Evolutionary conservation across 1,139 yeast genomes (phyloP).

Genomic region (Debaryomyces psychrophilus): DNA sequence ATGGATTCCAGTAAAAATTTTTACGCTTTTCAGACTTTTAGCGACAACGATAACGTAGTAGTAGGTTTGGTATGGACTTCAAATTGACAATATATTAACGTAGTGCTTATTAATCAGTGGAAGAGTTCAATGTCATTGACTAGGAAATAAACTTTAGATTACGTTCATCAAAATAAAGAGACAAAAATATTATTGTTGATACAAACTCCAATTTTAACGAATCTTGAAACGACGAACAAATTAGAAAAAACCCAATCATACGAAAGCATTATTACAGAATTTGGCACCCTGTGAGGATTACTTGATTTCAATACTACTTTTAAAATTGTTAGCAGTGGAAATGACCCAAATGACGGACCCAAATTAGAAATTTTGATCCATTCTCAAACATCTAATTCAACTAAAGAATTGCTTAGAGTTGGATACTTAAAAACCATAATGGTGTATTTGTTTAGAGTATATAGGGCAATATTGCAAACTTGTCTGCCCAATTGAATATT

Average conservation of each 20-base stretch:
- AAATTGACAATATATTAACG: conserved; percentile 38
- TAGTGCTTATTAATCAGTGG: conserved; percentile 34
- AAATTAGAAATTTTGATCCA: conserved; percentile 14
- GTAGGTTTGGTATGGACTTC: conserved; percentile 42
- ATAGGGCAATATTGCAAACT: no score
- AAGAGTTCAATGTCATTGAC: conserved; percentile 33
- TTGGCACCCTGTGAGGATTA: conserved; percentile 14
- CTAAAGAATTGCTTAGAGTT: conserved; percentile 14
- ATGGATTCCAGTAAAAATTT: conserved; percentile 37
- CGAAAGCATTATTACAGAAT: conserved; percentile 9
- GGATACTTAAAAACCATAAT: conserved; percentile 1
- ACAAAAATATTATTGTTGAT: conserved; percentile 20
- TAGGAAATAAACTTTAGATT: conserved; percentile 28
- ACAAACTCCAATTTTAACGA: conserved; percentile 20
- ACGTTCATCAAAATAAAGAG: conserved; percentile 17
- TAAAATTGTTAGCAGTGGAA: conserved; percentile 7
- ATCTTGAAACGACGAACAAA: neutral
- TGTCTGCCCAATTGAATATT: no score
- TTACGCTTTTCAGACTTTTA: conserved; percentile 36
- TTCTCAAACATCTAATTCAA: conserved; percentile 11
- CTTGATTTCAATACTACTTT: conserved; percentile 19
- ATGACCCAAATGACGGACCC: neutral
- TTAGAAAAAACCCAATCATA: conserved; percentile 5
- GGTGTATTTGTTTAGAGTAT: no score
- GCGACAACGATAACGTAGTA: conserved; percentile 20